Base-by-base conservation (phyloP, 2,329 filamentous ascomycete genomes). In the Colletotrichum salicis region DNA sequence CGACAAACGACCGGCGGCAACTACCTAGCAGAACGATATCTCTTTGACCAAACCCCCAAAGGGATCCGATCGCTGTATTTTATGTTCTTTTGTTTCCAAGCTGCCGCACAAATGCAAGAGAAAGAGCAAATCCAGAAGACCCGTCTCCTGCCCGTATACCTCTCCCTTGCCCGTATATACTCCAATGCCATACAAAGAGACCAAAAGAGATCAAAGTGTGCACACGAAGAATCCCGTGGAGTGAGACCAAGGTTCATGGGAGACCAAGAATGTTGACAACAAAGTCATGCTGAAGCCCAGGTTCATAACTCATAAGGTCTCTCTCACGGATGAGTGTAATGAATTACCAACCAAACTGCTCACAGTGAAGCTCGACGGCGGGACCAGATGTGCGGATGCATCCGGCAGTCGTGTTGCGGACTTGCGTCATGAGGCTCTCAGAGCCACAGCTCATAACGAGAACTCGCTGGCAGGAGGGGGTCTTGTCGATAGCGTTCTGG, bases 361-460 rank as follows among this genome's bases (percentile, higher is more conserved):
- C 86, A 64, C 83, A 84, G 77, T 87, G 85, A 15, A 87, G 77
- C 73, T 86, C 85, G 4, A 88, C 77, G 31, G 82, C 81, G 2
- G 85, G 84, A 1, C 85, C 85, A 8, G 80, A 78, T 0, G 77
- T 63, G 27, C 76, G 79, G 58, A 87, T 86, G 65, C 78, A 80
- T 13, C 75, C 75, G 1, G 84, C 83, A 0, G 82, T 79, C 2
- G 82, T 81, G 63, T 84, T 81, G 31, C 85, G 82, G 45, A 86
- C 81, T 29, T 79, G 74, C 27, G 78, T 76, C 80, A 85, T 85
- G 61, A 88, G 75, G 5, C 77, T 76, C 4, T 78, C 78, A 1
- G 86, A 85, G 1, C 86, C 86, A 78, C 86, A 88, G 11, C 82
- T 84, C 72, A 85, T 81, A 66, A 88, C 78, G 48, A 84, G 76